phyloP scores from a whole-genome alignment of 129 eudicot species.

The Tagetes erecta region DNA sequence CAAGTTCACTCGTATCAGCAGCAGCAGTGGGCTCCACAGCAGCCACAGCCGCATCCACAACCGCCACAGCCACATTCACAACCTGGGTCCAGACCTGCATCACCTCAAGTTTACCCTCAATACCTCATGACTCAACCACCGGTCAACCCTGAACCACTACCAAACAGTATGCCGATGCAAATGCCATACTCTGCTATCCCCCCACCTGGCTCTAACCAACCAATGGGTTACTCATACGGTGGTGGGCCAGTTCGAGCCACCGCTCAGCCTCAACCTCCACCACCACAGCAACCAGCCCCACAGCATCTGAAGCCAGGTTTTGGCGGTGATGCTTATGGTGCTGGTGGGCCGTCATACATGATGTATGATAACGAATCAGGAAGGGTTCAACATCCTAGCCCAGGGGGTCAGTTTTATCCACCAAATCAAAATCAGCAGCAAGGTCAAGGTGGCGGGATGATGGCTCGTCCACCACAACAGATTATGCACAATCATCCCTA shows the following conservation, averaged over 20 bases:
- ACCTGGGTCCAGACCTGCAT: conserved; percentile 49
- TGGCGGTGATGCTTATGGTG: conserved; percentile 60
- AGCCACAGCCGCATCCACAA: conserved; percentile 46
- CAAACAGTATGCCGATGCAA: conserved; percentile 77
- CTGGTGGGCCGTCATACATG: conserved; percentile 37
- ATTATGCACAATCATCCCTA: conserved; percentile 64
- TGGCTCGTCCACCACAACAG: conserved; percentile 54
- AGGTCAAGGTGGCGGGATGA: conserved; percentile 27
- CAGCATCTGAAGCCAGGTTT: conserved; percentile 67
- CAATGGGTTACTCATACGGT: conserved; percentile 48
- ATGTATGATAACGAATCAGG: conserved; percentile 70
- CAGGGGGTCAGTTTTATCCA: conserved; percentile 52
- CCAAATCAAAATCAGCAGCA: conserved; percentile 32
- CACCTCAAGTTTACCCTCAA: conserved; percentile 52
- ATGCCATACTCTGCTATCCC: conserved; percentile 48
- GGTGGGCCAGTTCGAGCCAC: conserved; percentile 53
- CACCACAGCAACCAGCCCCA: conserved; percentile 47
- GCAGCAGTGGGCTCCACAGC: conserved; percentile 69
- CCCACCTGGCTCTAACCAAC: conserved; percentile 52
- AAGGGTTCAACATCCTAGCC: conserved; percentile 54
- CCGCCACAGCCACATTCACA: not conserved
- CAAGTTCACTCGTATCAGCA: conserved; percentile 37
- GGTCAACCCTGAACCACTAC: conserved; percentile 41
- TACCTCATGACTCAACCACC: conserved; percentile 35
- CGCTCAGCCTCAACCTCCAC: conserved; percentile 58